Evolutionary conservation across 208 protist species (phyloP).

Genomic region (Trichomonas gallinae): DNA sequence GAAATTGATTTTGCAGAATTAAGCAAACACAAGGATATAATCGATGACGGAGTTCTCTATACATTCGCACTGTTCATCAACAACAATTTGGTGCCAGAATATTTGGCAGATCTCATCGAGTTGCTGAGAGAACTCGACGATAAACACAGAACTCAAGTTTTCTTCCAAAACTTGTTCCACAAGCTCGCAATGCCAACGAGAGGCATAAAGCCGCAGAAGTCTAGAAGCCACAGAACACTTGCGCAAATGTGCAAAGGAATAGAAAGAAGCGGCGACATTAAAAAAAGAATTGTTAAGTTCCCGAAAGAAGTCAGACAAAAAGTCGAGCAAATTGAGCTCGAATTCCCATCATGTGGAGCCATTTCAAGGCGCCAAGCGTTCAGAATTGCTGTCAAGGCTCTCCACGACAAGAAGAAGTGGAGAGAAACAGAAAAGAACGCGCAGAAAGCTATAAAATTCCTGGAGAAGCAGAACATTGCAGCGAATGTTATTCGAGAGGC

Average conservation of each 20-base stretch:
- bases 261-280: background rate
- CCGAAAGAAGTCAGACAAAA: background rate
- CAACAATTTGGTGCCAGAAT: background rate
- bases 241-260: background rate
- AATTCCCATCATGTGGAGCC: background rate
- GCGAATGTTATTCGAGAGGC: background rate
- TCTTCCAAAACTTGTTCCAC: background rate
- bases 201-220: background rate
- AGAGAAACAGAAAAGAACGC: background rate
- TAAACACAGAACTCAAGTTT: background rate
- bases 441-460: background rate
- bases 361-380: background rate
- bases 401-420: background rate
- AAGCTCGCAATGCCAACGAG: background rate
- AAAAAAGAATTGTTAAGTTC: background rate
- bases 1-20: background rate
- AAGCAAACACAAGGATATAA: background rate
- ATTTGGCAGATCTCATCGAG: background rate
- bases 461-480: background rate
- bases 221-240: background rate
- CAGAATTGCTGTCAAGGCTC: background rate
- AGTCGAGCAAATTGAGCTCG: background rate
- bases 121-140: background rate
- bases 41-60: background rate
- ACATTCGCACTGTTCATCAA: background rate